phyloP scores from a whole-genome alignment of 495 filamentous ascomycete species.

The Antarctomyces pellizariae region DNA sequence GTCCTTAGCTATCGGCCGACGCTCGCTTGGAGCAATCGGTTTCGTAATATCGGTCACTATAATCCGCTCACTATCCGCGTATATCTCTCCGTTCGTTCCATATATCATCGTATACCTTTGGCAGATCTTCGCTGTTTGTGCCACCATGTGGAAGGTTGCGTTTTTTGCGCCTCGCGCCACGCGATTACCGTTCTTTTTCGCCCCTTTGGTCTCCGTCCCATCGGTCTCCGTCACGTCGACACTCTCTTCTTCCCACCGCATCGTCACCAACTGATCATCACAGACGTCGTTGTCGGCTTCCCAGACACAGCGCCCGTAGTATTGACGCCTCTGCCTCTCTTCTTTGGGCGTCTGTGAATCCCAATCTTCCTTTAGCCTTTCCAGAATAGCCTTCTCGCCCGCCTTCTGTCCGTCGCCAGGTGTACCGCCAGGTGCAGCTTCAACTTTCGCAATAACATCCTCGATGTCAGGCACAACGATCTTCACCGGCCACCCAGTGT shows the following conservation, averaged over 20 bases:
- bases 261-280: slow-evolving; percentile 74
- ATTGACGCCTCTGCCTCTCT: slow-evolving; percentile 37
- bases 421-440: too few relatives aligned
- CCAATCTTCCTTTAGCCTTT: slow-evolving; percentile 46
- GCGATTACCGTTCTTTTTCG: slow-evolving; percentile 7
- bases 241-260: slow-evolving; percentile 57
- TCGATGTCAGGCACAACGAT: slow-evolving; percentile 86
- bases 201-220: slow-evolving; percentile 1
- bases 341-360: slow-evolving; percentile 20
- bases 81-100: slow-evolving; percentile 66
- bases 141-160: slow-evolving; percentile 83
- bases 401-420: slow-evolving; percentile 15
- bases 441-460: slow-evolving; percentile 25
- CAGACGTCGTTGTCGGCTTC: slow-evolving; percentile 79
- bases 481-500: slow-evolving; percentile 57
- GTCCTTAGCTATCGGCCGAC: too few relatives aligned
- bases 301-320: slow-evolving; percentile 89
- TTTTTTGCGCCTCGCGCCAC: slow-evolving; percentile 45
- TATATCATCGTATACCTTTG: slow-evolving; percentile 62
- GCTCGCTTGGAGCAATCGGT: too few relatives aligned
- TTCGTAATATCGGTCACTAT: slow-evolving; percentile 36
- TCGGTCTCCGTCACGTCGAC: slow-evolving; percentile 10
- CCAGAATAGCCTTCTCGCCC: slow-evolving; percentile 22
- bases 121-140: slow-evolving; percentile 69
- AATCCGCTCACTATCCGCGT: slow-evolving; percentile 48